Conservation (phyloP, 371 early-diverging fungal genomes). For the Circinella minor region DNA sequence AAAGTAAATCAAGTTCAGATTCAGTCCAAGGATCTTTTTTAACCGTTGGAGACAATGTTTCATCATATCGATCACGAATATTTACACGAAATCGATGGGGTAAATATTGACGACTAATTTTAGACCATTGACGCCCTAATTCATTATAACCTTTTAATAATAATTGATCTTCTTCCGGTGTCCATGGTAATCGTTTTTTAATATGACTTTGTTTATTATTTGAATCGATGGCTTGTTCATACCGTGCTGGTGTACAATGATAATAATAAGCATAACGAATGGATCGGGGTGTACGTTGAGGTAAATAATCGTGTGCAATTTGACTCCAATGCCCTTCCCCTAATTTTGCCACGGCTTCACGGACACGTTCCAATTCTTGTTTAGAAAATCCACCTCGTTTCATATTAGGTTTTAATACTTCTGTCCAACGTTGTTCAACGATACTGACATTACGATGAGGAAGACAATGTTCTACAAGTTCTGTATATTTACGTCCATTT, state of each 20-base stretch:
- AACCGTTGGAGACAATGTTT: constrained; percentile 14
- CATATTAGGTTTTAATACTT: constrained; percentile 24
- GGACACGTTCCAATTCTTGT: constrained; percentile 24
- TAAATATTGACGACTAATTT: constrained; percentile 24
- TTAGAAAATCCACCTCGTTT: constrained; percentile 35
- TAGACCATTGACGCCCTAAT: constrained; percentile 33
- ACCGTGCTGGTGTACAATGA: background rate
- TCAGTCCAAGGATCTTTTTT: constrained; percentile 31
- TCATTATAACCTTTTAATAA: constrained; percentile 26
- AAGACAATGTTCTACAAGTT: constrained; percentile 34
- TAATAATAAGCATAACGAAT: background rate
- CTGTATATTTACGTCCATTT: constrained; percentile 40
- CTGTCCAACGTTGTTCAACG: constrained; percentile 33
- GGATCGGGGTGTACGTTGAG: constrained; percentile 28
- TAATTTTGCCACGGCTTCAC: constrained; percentile 19
- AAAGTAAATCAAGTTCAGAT: constrained; percentile 36
- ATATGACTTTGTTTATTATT: background rate
- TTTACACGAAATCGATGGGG: constrained; percentile 26
- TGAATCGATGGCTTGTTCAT: background rate
- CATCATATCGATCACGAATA: constrained; percentile 26
- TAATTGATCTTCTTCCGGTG: constrained; percentile 37
- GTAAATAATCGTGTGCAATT: constrained; percentile 32
- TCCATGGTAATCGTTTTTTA: constrained; percentile 24
- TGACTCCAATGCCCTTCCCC: constrained; percentile 31
- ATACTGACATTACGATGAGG: constrained; percentile 34